These are phyloP conservation scores for Trichoderma gamsii DNA, from an alignment of 495 filamentous ascomycete genomes.

Conservation along the genomic window DNA sequence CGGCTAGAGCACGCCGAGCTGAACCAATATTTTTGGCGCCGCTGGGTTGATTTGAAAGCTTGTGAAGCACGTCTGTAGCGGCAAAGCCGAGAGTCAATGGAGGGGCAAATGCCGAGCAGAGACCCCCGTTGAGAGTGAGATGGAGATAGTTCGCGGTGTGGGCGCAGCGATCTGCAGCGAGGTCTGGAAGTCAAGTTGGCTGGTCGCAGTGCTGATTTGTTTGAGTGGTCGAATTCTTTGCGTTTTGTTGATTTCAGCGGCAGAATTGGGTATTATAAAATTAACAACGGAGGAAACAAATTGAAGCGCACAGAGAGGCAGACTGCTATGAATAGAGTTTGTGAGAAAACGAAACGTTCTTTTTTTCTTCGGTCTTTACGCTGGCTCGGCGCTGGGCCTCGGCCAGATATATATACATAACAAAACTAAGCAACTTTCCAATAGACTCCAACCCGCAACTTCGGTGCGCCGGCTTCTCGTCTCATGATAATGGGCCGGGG, in stretches of 20 bases:
- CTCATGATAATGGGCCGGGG: background rate
- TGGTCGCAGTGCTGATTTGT: background rate
- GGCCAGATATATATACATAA: background rate
- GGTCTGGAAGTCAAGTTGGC: background rate
- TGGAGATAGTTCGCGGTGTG: background rate
- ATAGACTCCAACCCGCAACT: background rate
- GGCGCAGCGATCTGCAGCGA: background rate
- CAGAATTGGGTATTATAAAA: background rate
- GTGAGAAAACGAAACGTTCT: too few species aligned
- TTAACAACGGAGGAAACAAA: background rate
- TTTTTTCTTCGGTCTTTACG: too few species aligned
- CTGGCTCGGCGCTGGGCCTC: too few species aligned
- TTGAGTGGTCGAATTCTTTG: background rate
- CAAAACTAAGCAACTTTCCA: background rate
- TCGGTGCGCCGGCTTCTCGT: background rate
- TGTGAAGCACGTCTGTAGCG: background rate
- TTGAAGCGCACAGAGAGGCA: too few species aligned
- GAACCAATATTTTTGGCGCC: background rate
- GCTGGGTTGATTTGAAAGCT: background rate
- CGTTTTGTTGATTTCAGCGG: background rate
- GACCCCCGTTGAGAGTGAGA: background rate
- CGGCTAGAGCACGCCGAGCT: background rate
- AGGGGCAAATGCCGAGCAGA: slow-evolving; percentile 1
- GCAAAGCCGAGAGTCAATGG: background rate
- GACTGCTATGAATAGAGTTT: too few species aligned